Percentiles rank a stretch among this genome's conserved stretches.
Evolutionary conservation across 75 land plant genomes (phyloP).

Genomic region (Isoetes taiwanensis): DNA sequence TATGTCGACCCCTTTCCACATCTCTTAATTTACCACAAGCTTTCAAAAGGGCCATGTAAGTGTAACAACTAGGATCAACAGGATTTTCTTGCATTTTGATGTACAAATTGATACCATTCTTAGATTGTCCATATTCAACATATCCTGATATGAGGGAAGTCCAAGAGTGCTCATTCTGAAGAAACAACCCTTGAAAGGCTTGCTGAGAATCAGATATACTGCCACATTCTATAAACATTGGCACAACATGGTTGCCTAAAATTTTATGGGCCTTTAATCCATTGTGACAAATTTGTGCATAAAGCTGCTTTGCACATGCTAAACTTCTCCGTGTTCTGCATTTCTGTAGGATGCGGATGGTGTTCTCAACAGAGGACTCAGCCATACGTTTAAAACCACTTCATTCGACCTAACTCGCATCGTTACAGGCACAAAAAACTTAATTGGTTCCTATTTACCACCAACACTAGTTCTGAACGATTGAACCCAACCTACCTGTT

Average conservation of each 20-base stretch:
- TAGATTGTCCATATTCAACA: not conserved
- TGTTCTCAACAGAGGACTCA: no score
- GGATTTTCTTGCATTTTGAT: not conserved
- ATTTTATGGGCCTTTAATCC: not conserved
- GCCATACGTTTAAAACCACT: no score
- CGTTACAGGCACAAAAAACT: no score
- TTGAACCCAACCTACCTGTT: no score
- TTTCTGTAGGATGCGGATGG: no score
- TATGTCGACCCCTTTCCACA: no score
- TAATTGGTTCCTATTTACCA: no score
- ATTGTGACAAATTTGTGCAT: no score
- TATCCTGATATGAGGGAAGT: not conserved
- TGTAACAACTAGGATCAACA: not conserved
- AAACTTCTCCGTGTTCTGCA: no score
- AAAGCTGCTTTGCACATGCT: no score
- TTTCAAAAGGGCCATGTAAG: slow-evolving; percentile 7
- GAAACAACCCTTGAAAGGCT: not conserved
- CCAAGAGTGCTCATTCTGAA: not conserved
- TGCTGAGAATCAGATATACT: not conserved
- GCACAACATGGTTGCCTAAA: not conserved
- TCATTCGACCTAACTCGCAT: no score
- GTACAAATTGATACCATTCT: not conserved
- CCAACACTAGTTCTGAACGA: no score
- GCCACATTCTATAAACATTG: slow-evolving; percentile 2
- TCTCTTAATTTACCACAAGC: slow-evolving; percentile 10